Percentiles rank a stretch among this genome's conserved stretches.
phyloP scores from a whole-genome alignment of 2,329 filamentous ascomycete genomes.

The Alternaria incomplexa region DNA sequence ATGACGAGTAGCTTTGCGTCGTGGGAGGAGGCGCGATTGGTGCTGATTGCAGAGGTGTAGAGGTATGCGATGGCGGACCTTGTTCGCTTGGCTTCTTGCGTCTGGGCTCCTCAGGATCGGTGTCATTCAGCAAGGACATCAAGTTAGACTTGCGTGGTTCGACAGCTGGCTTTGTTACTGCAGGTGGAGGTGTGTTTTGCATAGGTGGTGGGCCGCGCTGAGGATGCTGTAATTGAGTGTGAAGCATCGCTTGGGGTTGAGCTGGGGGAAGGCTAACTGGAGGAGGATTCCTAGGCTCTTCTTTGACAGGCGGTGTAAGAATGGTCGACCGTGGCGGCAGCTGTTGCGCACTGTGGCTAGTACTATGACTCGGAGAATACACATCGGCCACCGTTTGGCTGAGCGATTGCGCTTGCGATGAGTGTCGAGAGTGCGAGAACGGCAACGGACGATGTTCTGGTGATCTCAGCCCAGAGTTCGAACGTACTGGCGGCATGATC shows the following conservation, averaged over 20 bases:
- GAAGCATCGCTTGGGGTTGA: conserved; percentile 26
- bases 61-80: conserved; percentile 41
- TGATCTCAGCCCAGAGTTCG: conserved; percentile 32
- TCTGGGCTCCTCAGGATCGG: conserved; percentile 45
- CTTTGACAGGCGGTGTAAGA: conserved; percentile 43
- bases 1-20: conserved; percentile 26
- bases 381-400: conserved; percentile 29
- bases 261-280: conserved; percentile 23
- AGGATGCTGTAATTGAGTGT: conserved; percentile 30
- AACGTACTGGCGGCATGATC: conserved; percentile 34
- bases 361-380: conserved; percentile 24
- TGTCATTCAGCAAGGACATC: conserved; percentile 47
- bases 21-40: conserved; percentile 39
- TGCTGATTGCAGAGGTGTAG: conserved; percentile 43
- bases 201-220: conserved; percentile 27
- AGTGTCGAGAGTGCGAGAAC: conserved; percentile 36
- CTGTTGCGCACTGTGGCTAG: conserved; percentile 27
- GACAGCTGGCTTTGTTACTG: conserved; percentile 33
- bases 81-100: conserved; percentile 43
- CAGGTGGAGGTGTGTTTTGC: conserved; percentile 24
- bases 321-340: conserved; percentile 31
- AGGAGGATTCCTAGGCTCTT: conserved; percentile 40
- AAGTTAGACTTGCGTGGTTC: conserved; percentile 47
- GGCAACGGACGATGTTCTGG: conserved; percentile 40
- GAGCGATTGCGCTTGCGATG: conserved; percentile 32